These are phyloP conservation scores for Moricandia arvensis DNA, from an alignment of 345 rosid genomes.

Conservation along the genomic window DNA sequence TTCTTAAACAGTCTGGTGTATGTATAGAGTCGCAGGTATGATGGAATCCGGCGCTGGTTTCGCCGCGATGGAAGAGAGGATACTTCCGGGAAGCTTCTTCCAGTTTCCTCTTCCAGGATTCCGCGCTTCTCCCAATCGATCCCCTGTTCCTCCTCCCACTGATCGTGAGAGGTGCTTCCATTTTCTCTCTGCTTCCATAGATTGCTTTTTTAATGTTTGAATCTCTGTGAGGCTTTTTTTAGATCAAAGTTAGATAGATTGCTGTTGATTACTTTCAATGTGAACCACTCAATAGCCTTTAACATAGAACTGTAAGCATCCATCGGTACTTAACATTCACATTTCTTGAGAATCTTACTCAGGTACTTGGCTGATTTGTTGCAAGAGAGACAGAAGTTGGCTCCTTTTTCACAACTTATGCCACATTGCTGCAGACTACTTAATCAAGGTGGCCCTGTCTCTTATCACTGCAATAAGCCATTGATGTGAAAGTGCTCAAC, in stretches of 20 bases:
- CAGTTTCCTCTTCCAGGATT: slow-evolving; percentile 77
- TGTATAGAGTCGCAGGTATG: slow-evolving; percentile 6
- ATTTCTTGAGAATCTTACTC: slow-evolving; percentile 11
- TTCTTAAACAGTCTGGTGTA: neutral
- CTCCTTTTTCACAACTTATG: slow-evolving; percentile 71
- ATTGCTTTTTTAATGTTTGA: neutral
- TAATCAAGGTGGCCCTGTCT: slow-evolving; percentile 53
- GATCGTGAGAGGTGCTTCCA: slow-evolving; percentile 72
- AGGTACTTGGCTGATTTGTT: slow-evolving; percentile 84
- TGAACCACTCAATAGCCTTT: neutral
- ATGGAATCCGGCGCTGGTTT: slow-evolving; percentile 33
- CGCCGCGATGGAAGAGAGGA: slow-evolving; percentile 77
- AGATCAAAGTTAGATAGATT: neutral
- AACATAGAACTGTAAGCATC: neutral
- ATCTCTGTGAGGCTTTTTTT: neutral
- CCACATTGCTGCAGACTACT: slow-evolving; percentile 71
- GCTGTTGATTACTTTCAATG: neutral
- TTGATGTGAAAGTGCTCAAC: neutral
- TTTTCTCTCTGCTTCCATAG: neutral
- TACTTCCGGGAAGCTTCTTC: slow-evolving; percentile 80
- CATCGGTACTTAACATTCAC: neutral
- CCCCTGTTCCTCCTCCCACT: slow-evolving; percentile 44
- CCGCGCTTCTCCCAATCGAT: slow-evolving; percentile 81
- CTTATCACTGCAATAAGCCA: neutral
- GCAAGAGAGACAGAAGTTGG: slow-evolving; percentile 83